Percentiles rank a stretch among this genome's conserved stretches.
phyloP scores from a whole-genome alignment of 768 basidiomycete species.

The Leccinum subgranulosum region DNA sequence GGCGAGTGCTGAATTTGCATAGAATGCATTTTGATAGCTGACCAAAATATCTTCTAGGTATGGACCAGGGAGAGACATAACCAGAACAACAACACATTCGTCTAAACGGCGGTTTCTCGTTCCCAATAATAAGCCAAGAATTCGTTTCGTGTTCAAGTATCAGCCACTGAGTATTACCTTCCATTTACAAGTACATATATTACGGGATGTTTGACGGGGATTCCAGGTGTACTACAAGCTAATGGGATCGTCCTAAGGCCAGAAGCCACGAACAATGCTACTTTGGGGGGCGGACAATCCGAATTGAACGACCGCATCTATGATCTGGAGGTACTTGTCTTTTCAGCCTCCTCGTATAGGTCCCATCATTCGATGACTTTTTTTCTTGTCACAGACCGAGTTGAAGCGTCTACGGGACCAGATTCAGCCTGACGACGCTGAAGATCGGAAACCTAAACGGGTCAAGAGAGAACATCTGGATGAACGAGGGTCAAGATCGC shows the following conservation, averaged over 20 bases:
- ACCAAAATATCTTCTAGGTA: conserved; percentile 6
- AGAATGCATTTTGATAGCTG: neutral
- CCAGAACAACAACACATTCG: rapidly evolving
- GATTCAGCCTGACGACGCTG: neutral
- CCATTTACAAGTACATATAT: neutral
- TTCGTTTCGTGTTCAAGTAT: conserved; percentile 22
- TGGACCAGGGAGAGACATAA: neutral
- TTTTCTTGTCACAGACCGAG: conserved; percentile 3
- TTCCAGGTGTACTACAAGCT: conserved; percentile 18
- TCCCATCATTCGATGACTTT: neutral
- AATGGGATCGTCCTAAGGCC: conserved; percentile 15
- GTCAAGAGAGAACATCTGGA: conserved; percentile 9
- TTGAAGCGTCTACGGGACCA: conserved; percentile 14
- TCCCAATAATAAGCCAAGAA: neutral
- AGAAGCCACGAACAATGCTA: neutral
- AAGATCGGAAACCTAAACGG: conserved; percentile 15
- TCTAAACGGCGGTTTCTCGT: neutral
- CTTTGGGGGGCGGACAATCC: neutral
- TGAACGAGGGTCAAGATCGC: neutral
- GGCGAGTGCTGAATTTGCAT: conserved; percentile 6
- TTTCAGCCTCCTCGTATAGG: neutral
- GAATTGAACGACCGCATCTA: neutral
- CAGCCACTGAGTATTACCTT: conserved; percentile 11
- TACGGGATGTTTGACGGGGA: neutral
- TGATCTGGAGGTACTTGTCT: conserved; percentile 5